Evolutionary conservation across 2,329 filamentous ascomycete genomes (phyloP).

Genomic region (Xylaria sp.): DNA sequence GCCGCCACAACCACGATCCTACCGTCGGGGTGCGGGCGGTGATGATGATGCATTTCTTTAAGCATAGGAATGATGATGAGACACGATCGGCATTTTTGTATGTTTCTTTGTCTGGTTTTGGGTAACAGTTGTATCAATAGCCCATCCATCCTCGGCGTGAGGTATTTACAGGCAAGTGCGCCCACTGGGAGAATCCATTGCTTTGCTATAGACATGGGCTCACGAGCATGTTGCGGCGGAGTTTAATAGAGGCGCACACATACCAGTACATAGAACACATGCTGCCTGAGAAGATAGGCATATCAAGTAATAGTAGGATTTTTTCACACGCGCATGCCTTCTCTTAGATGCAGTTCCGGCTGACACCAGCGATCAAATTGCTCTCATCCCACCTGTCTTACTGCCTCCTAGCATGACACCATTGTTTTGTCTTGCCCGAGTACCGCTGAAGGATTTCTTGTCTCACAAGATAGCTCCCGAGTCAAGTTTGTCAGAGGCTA

Average conservation of each 20-base stretch:
- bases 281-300: not conserved
- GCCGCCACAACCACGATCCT: conserved; percentile 40
- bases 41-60: conserved; percentile 41
- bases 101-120: conserved; percentile 32
- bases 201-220: conserved; percentile 27
- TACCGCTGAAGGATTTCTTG: not conserved
- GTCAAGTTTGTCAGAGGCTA: not conserved
- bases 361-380: not conserved
- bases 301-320: conserved; percentile 16
- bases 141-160: conserved; percentile 17
- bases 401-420: not conserved
- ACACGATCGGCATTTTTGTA: conserved; percentile 42
- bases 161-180: conserved; percentile 4
- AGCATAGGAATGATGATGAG: conserved; percentile 42
- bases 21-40: conserved; percentile 39
- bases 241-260: conserved; percentile 9
- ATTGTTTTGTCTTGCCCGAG: not conserved
- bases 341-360: not conserved
- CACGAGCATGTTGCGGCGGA: conserved; percentile 18
- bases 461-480: not conserved
- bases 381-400: conserved; percentile 12
- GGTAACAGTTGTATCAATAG: conserved; percentile 37
- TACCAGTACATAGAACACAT: conserved; percentile 30
- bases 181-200: conserved; percentile 14
- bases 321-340: not conserved